Base-by-base conservation (phyloP, 192 early-diverging fungal species). In the Coemansia sp. region DNA sequence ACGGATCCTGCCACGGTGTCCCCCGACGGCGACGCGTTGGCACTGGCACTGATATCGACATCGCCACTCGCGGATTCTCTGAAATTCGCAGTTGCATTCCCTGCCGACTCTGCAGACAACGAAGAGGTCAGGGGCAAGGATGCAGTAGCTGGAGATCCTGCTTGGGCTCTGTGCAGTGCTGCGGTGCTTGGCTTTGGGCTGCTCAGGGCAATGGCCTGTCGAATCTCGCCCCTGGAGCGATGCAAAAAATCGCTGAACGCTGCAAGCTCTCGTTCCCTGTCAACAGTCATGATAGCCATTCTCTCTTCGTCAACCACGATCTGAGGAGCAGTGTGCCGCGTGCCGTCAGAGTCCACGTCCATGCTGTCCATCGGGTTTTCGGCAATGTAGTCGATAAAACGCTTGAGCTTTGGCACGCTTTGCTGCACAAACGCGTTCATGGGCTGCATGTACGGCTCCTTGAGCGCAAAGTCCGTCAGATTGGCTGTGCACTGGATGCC, bases 401-500 rank as follows among this genome's bases (percentile, higher is more conserved):
- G 68, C 71, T 87, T 90, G 12, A 91, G 76, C 54, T 81, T 72
- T 5, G 80, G 79, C 17, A 80, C 87, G 67, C 88, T 86, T 61
- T 87, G 81, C 84, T 75, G 78, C 66, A 90, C 86, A 78, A 90
- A 88, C 8, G 67, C 65, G 65, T 89, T 87, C 83, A 91, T 87
- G 14, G 83, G 86, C 51, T 79, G 71, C 90, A 91, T 91, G 74
- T 90, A 88, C 9, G 85, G 83, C 67, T 92, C 91, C 64, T 90
- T 92, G 7, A 75, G 57, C 8, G 84, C 84, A 76, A 88, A 88
- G 22, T 86, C 83, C 4, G 87, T 87, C 37, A 91, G 81, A 51
- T 91, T 91, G 17, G 91, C 90, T 11, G 91, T 61, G 14, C 86
- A 87, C 76, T 91, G 89, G 7, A 92, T 71, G n/a, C 87, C 87